Base-by-base conservation (phyloP, 2,329 filamentous ascomycete species). In the Nemania abortiva region DNA sequence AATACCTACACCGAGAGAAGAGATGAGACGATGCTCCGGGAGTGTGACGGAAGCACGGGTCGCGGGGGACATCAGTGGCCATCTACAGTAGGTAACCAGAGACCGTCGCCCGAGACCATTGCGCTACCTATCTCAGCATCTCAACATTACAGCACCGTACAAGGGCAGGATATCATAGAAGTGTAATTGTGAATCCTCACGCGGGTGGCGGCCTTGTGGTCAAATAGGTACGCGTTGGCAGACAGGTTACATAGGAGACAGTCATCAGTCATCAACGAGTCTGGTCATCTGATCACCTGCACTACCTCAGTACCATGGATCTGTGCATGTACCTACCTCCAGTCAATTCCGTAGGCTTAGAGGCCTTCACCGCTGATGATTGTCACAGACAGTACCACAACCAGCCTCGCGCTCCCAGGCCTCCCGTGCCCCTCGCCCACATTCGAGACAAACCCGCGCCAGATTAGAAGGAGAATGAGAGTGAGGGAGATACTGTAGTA, bases 311-410 rank as follows among this genome's bases (percentile, higher is more conserved):
- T 52, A 59, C 65, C 61, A 63, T 53, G 62, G 61, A 22, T 68
- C 63, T 52, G 45, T 34, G 50, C 34, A 63, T 50, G 22, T 42
- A 57, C 22, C 4, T 53, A 42, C 15, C 3, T 42, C 3, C 3
- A 15, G 10, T 2, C 1, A 6, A 1, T 15, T 24, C 37, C 6
- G 24, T 15, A 53, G 13, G 13, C 31, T 18, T 52, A 42, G 54
- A 42, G 62, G 47, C 49, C 63, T 65, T 69, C 63, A 69, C 67
- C 67, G 67, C 67, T 50, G 67, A 37, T 59, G 63, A 66, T 63
- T 42, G 18, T 54, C 52, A 37, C 34, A 24, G 34, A 37, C 18
- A 42, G 53, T 52, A 29, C 64, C 64, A 24, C 49, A 61, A 55
- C 29, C 15, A 39, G 63, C 13, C 47, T 50, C 39, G 9, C 42